Evolutionary conservation across 345 rosid genomes (phyloP).

Genomic region (Salix koriyanagi): DNA sequence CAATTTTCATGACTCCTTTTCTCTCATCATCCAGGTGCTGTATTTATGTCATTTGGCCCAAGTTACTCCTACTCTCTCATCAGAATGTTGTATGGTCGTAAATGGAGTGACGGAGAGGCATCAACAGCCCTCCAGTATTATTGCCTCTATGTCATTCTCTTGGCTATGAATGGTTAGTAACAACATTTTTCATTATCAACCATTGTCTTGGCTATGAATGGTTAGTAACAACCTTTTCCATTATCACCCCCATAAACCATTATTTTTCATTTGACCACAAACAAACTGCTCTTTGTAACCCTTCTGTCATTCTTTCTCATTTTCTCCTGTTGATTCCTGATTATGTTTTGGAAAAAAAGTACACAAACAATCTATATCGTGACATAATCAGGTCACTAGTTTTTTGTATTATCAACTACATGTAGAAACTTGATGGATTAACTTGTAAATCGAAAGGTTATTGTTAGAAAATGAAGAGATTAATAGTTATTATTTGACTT

Average conservation of each 20-base stretch:
- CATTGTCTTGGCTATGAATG: conserved; percentile 55
- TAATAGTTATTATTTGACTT: background rate
- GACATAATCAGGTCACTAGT: background rate
- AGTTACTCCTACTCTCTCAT: conserved; percentile 91
- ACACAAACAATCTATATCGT: background rate
- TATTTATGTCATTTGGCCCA: conserved; percentile 92
- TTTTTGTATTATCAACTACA: background rate
- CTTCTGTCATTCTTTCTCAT: background rate
- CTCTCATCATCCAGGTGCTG: conserved; percentile 46
- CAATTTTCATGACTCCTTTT: conserved; percentile 3
- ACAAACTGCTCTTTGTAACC: background rate
- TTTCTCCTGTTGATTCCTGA: background rate
- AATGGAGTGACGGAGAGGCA: conserved; percentile 99
- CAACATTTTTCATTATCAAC: background rate
- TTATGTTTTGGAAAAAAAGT: background rate
- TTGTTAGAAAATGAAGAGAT: background rate
- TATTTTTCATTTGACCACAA: background rate
- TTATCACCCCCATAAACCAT: background rate
- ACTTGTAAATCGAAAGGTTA: background rate
- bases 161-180: conserved; percentile 40
- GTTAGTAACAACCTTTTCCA: background rate
- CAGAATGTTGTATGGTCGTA: conserved; percentile 76
- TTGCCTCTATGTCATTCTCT: conserved; percentile 69
- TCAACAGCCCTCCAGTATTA: conserved; percentile 71
- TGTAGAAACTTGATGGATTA: background rate